Base-by-base conservation (phyloP, 441 rosid species). In the Erodium moschatum region DNA sequence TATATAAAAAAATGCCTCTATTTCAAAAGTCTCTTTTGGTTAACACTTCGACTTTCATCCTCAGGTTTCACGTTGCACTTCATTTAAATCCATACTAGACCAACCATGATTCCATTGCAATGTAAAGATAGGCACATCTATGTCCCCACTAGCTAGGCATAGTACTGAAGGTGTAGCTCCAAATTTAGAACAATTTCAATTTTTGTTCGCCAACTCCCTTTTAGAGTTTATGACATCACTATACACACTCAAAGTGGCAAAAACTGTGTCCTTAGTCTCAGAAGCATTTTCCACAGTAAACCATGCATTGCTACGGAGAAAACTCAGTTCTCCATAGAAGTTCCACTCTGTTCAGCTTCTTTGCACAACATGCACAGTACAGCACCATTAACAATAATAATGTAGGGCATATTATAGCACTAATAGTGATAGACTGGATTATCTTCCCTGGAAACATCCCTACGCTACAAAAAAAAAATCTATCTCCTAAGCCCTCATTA, bases 41-140 rank as follows among this genome's bases (percentile, higher is more conserved):
- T 58, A 58, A 58, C 11, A 58, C 63, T 58, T 58, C 63, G 20
- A 58, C 63, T 58, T 56, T 20, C 24, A 58, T 58, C 63, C 24
- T 58, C 24, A 24, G 12, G 63, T 1, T 19, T 56, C 63, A 18
- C 63, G 8, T 56, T 56, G 19, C 63, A 58, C 29, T 20, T 58
- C 63, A 58, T 58, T 58, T 58, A 58, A 8, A 20, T 10, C 27
- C 63, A 58, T 20, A 58, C 24, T 58, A 58, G 40, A 35, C 40
- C 40, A 35, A 58, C 29, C 63, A 58, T 19, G 63, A 27, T 19
- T 19, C 27, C 24, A 58, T 11, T 19, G 3, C 12, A 24, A 19
- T 60, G 64, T 11, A 21, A 54, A 54, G 6, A 58, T 20, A 58
- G 10, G 18, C 18, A 21, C 29, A 58, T 19, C 19, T 58, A 58